phyloP scores from a whole-genome alignment of 192 early-diverging fungal species.

The Coemansia asiatica region DNA sequence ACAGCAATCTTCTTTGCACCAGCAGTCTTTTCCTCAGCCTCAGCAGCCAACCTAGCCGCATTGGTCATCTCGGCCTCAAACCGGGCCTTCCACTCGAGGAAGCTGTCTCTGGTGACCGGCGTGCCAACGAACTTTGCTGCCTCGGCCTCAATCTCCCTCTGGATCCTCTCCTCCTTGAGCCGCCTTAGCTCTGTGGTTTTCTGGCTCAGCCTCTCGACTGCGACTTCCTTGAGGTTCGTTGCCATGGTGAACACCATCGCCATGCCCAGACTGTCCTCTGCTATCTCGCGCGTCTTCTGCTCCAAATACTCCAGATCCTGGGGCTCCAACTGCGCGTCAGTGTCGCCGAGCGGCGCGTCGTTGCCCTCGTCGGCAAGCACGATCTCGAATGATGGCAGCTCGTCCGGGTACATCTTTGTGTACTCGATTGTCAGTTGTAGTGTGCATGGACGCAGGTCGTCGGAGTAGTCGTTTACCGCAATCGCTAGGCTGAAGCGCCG shows the following conservation, averaged over 20 bases:
- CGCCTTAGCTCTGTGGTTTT: slow-evolving; percentile 57
- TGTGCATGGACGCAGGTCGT: slow-evolving; percentile 57
- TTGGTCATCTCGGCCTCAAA: slow-evolving; percentile 73
- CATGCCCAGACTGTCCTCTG: slow-evolving; percentile 82
- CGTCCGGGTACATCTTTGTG: slow-evolving; percentile 73
- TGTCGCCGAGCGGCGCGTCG: slow-evolving; percentile 24
- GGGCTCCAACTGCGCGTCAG: slow-evolving; percentile 51
- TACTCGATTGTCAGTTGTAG: slow-evolving; percentile 63
- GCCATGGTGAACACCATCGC: slow-evolving; percentile 89
- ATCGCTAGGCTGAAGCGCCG: slow-evolving; percentile 60
- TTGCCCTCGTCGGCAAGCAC: slow-evolving; percentile 46
- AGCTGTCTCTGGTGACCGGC: slow-evolving; percentile 73
- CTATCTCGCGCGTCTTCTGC: slow-evolving; percentile 24
- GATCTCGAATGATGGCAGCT: slow-evolving; percentile 65
- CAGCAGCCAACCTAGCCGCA: slow-evolving; percentile 52
- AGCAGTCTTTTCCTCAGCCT: slow-evolving; percentile 43
- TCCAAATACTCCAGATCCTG: slow-evolving; percentile 39
- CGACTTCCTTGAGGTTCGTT: slow-evolving; percentile 68
- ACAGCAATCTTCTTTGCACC: slow-evolving; percentile 37
- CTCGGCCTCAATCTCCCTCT: slow-evolving; percentile 72
- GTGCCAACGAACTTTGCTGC: slow-evolving; percentile 78
- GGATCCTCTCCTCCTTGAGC: slow-evolving; percentile 55
- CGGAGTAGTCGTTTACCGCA: slow-evolving; percentile 61
- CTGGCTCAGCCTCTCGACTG: slow-evolving; percentile 62
- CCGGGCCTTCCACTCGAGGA: slow-evolving; percentile 74